Base-by-base conservation (phyloP, 768 basidiomycete genomes). In the Tricholoma furcatifolium region DNA sequence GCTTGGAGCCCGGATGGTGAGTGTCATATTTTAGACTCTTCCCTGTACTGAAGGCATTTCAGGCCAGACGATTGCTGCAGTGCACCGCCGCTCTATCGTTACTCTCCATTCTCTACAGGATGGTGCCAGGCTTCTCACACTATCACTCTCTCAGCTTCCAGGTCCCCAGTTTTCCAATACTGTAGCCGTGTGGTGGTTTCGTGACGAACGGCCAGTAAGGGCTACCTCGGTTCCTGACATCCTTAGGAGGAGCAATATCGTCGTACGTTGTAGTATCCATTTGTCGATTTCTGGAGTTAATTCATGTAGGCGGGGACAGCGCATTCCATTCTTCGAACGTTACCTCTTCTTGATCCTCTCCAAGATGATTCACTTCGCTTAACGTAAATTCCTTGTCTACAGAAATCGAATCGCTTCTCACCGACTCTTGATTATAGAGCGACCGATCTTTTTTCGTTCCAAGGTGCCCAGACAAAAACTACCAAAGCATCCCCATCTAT, bases 1-100 rank as follows among this genome's bases (percentile, higher is more conserved):
- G 80, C 81, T 11, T 93, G 91, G 91, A 91, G 89, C 67, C 91
- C 91, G 2, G 88, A 87, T 67, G 88, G 91, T 90, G n/a, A n/a
- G 70, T 51, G 68, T 44, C 50, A 47, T 17, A 18, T 54, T 41
- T 46, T 30, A 43, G 7, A 27, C 27, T 27, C 54, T 45, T 34
- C 17, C 36, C 17, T 15, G 15, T 10, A 43, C 55, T 47, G 39
- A 40, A 51, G 58, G 44, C 54, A 43, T 47, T 49, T 31, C 61
- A 87, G 84, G 84, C 46, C 85, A 87, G 68, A 82, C 77, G 43
- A 79, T 93, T 54, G 89, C 87, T 15, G 78, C 90, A 15, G 77
- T 83, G 24, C 85, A 85, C 52, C 74, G 89, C 57, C 88, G 88
- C 38, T 80, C 84, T 36, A 74, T 78, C 21, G 66, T 93, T 27